Conservation (phyloP, 495 filamentous ascomycete species). For the Tuber calosporum region DNA sequence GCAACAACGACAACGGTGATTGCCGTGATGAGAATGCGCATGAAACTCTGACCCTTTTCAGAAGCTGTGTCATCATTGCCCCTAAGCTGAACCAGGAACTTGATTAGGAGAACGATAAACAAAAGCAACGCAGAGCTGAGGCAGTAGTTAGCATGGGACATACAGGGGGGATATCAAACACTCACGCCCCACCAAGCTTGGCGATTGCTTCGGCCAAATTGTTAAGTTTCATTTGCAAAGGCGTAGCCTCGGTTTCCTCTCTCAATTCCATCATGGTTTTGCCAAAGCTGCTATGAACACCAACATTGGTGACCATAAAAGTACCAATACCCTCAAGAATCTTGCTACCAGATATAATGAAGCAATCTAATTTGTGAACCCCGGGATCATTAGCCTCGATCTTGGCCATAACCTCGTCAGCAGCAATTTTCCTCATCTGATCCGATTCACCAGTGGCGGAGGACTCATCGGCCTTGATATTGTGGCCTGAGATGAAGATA, state of each 20-base stretch:
- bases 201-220: conserved; percentile 69
- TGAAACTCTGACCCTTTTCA: conserved; percentile 65
- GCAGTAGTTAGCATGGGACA: conserved; percentile 39
- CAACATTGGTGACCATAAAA: conserved; percentile 69
- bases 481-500: conserved; percentile 65
- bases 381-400: conserved; percentile 50
- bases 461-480: conserved; percentile 71
- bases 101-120: conserved; percentile 69
- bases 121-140: conserved; percentile 56
- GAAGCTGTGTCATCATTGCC: conserved; percentile 46
- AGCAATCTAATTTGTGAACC: conserved; percentile 60
- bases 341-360: conserved; percentile 75
- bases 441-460: conserved; percentile 71
- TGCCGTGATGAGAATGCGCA: conserved; percentile 73
- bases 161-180: conserved; percentile 42
- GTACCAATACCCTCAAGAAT: conserved; percentile 73
- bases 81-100: conserved; percentile 61
- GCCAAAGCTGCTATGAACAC: conserved; percentile 64
- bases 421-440: conserved; percentile 55
- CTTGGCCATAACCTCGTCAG: conserved; percentile 55
- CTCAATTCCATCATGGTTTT: conserved; percentile 81
- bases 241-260: conserved; percentile 67
- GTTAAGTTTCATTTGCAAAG: conserved; percentile 69
- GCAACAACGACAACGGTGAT: conserved; percentile 77
- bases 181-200: conserved; percentile 58